Evolutionary conservation across 177 flowering plant genomes (phyloP), one percentile per base, ranked within the genome.

Genomic region (Vitis hybrid): DNA sequence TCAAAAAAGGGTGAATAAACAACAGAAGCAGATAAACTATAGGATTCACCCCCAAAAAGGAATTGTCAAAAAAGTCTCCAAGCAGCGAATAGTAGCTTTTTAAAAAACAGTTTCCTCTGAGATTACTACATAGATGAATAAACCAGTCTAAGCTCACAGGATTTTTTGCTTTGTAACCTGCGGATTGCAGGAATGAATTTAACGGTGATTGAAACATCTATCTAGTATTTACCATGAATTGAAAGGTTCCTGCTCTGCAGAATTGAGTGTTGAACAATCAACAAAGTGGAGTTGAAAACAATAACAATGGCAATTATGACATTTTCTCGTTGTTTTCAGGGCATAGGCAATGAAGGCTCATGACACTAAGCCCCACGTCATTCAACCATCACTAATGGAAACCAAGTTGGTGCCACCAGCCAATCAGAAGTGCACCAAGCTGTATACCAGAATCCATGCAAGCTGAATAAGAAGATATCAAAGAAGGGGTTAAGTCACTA

Each of bases 391-490:
- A 64, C 48, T 57, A 59, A 54, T 18, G 34, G 49, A 58, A 56
- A 31, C 63, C 39, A 52, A 62, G 59, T 59, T 14, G 45, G 29
- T 55, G 15, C 19, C 65, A 56, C 10, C 63, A 62, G 63, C 72
- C 16, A 14, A 68, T 88, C 84, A 87, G 74, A 87, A 87, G 82
- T 89, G 94, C 14, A 65, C 86, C 84, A 87, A 80, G 82, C 94
- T 87, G 84, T 86, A 89, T 56, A 86, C 85, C 31, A 93, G 78
- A 78, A 89, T 88, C 99, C 98, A 95, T 4, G 85, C 78, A 76
- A 95, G 93, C 98, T 95, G 93, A 65, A 80, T 14, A 74, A 71
- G 29, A 49, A 11, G n/a, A 11, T 61, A 50, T 39, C 53, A 52
- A 63, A 12, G 13, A 20, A 49, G 50, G 39, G 15, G 9, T 39